A percentile compares a stretch with the other conserved stretches of the same genome.
phyloP scores from a whole-genome alignment of 768 basidiomycete genomes.

The Pleurotus pulmonarius region DNA sequence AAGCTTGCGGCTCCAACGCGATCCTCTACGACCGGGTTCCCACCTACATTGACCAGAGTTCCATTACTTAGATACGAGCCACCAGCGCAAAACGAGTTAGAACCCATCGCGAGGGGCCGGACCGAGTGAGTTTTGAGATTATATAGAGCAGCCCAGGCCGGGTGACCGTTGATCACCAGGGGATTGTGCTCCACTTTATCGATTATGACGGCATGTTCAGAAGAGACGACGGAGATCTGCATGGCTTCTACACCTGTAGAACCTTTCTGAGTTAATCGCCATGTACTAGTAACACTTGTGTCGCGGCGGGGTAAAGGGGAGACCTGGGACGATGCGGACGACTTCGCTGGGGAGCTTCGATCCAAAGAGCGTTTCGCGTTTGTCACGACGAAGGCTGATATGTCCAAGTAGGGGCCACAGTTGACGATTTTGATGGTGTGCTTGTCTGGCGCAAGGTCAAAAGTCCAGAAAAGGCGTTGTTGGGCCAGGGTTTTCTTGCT shows the following conservation, averaged over 20 bases:
- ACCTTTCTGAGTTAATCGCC: conserved; percentile 63
- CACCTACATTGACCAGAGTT: conserved; percentile 74
- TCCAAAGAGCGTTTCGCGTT: conserved; percentile 2
- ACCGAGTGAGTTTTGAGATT: conserved; percentile 62
- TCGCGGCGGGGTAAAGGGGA: conserved; percentile 3
- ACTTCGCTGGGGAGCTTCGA: background rate
- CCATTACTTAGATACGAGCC: conserved; percentile 77
- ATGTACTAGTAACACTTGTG: conserved; percentile 20
- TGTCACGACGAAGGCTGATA: conserved; percentile 70
- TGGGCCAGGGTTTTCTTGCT: conserved; percentile 36
- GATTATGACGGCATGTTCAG: conserved; percentile 65
- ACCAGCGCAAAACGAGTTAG: conserved; percentile 86
- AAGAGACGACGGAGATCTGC: conserved; percentile 69
- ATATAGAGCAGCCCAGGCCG: conserved; percentile 79
- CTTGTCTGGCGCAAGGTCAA: conserved; percentile 41
- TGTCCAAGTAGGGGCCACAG: conserved; percentile 43
- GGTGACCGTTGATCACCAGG: conserved; percentile 65
- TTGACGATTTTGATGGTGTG: conserved; percentile 68
- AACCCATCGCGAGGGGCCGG: conserved; percentile 59
- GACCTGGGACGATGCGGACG: conserved; percentile 2
- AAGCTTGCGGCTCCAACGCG: conserved; percentile 69
- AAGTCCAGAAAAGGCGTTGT: conserved; percentile 65
- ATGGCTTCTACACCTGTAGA: conserved; percentile 76
- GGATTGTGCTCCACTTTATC: conserved; percentile 91
- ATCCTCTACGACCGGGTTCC: conserved; percentile 70